Evolutionary conservation across 2,329 filamentous ascomycete species (phyloP).

Genomic region (Penicillium hesseltinei): DNA sequence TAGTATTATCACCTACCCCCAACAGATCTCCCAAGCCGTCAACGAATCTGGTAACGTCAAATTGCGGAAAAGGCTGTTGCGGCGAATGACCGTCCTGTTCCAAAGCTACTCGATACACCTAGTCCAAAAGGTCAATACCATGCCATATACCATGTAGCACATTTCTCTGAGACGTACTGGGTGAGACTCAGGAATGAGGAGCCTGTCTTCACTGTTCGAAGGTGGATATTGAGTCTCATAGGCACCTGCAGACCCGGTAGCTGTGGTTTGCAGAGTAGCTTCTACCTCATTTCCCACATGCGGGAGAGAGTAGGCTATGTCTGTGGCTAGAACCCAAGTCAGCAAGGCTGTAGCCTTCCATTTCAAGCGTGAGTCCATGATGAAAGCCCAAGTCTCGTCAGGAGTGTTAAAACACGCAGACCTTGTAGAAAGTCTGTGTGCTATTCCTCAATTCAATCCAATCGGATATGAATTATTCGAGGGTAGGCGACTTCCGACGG

Average conservation of each 20-base stretch:
- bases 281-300: conserved; percentile 14
- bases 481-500: conserved; percentile 3
- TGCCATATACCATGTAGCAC: not conserved
- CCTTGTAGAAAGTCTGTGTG: not conserved
- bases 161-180: conserved; percentile 29
- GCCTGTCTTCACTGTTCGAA: conserved; percentile 23
- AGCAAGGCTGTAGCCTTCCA: conserved; percentile 33
- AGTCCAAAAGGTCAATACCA: conserved; percentile 12
- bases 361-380: conserved; percentile 22
- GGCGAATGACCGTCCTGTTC: conserved; percentile 33
- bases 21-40: conserved; percentile 15
- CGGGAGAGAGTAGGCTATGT: conserved; percentile 28
- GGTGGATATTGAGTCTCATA: conserved; percentile 42
- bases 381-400: not conserved
- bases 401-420: not conserved
- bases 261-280: conserved; percentile 13
- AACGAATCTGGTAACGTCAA: conserved; percentile 19
- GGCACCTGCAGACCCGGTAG: conserved; percentile 14
- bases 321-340: conserved; percentile 36
- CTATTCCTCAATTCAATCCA: conserved; percentile 12
- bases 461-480: conserved; percentile 4
- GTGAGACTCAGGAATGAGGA: conserved; percentile 26
- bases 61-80: conserved; percentile 28
- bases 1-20: not conserved
- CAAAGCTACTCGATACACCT: conserved; percentile 34